Percentiles rank a stretch among this genome's conserved stretches.
Evolutionary conservation across 768 basidiomycete genomes (phyloP).

Genomic region (Suillus weaverae): DNA sequence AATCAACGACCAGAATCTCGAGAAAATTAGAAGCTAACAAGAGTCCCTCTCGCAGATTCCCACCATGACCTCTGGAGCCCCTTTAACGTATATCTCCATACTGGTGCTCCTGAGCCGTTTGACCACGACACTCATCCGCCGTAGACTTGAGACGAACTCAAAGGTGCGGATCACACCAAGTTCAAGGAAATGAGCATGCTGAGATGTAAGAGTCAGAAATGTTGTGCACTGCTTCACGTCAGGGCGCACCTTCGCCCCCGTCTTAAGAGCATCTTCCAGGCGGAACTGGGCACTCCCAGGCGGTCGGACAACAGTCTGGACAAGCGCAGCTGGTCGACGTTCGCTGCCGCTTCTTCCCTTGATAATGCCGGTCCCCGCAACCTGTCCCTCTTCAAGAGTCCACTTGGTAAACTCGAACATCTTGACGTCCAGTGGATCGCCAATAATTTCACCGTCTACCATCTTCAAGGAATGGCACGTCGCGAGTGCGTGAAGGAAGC

Average conservation of each 20-base stretch:
- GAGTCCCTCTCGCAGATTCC: constrained; percentile 92
- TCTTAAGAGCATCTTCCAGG: constrained; percentile 90
- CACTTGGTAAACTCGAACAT: constrained; percentile 98
- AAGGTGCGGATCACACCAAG: constrained; percentile 94
- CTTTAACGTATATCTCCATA: constrained; percentile 99
- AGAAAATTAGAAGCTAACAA: constrained; percentile 50
- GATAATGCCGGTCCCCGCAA: constrained; percentile 69
- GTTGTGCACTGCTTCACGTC: neutral
- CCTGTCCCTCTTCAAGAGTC: constrained; percentile 90
- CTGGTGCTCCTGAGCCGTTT: constrained; percentile 90
- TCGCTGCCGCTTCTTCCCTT: constrained; percentile 63
- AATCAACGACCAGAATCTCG: constrained; percentile 16
- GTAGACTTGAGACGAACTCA: constrained; percentile 90
- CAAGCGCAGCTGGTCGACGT: constrained; percentile 73
- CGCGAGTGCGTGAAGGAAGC: constrained; percentile 87
- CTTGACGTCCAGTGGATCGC: constrained; percentile 94
- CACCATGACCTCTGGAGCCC: constrained; percentile 97
- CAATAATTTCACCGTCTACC: constrained; percentile 84
- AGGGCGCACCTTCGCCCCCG: constrained; percentile 66
- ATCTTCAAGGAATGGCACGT: constrained; percentile 96
- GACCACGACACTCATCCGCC: constrained; percentile 97
- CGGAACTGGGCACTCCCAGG: constrained; percentile 90
- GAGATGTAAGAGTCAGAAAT: constrained; percentile 6
- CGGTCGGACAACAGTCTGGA: constrained; percentile 95
- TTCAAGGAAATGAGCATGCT: constrained; percentile 98